Conservation (phyloP, 2,329 filamentous ascomycete genomes). For the Verticillium alfalfae region DNA sequence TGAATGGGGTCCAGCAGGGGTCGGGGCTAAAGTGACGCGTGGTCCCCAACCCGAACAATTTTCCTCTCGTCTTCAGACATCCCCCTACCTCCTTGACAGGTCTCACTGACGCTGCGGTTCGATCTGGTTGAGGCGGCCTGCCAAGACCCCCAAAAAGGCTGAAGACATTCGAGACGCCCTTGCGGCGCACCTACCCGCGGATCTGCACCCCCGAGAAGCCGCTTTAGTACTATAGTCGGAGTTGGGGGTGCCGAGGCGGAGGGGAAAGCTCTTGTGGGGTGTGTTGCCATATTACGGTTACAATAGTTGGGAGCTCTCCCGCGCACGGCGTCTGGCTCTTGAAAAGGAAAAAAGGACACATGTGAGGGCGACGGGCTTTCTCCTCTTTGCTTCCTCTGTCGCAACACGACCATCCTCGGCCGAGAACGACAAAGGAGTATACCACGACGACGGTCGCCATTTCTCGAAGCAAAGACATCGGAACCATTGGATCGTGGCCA, state of each 20-base stretch:
- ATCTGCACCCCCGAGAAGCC: neutral
- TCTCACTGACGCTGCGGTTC: neutral
- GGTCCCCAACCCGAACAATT: neutral
- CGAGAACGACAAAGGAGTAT: neutral
- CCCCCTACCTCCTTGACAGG: neutral
- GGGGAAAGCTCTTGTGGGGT: neutral
- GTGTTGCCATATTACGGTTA: neutral
- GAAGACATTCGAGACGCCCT: neutral
- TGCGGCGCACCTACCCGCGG: neutral
- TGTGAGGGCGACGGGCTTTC: neutral
- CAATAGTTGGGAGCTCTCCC: neutral
- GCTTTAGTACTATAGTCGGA: neutral
- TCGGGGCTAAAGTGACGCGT: neutral
- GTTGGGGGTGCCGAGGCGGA: neutral
- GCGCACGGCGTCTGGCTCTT: neutral
- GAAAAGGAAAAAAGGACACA: neutral
- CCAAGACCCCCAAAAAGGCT: neutral
- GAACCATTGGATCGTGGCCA: neutral
- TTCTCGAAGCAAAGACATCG: no score
- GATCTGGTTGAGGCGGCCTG: neutral
- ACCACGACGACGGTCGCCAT: neutral
- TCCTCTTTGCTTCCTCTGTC: neutral
- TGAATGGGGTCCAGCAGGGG: neutral
- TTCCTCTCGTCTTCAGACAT: neutral
- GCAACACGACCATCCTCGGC: neutral